Percentiles rank a stretch among this genome's conserved stretches.
phyloP scores from a whole-genome alignment of 495 filamentous ascomycete genomes.

The Neurospora sp. region DNA sequence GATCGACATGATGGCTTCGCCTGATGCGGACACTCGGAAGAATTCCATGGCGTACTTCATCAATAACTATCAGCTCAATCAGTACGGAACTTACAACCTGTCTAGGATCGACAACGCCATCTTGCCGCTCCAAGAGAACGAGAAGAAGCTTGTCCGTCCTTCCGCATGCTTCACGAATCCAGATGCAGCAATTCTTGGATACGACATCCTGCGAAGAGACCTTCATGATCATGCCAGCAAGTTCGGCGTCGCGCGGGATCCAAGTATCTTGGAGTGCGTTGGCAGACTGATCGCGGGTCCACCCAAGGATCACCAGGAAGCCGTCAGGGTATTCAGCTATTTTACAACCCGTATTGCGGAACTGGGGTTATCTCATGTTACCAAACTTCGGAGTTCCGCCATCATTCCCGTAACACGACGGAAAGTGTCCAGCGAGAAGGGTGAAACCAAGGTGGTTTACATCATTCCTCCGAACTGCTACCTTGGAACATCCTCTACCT shows the following conservation, averaged over 20 bases:
- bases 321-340: slow-evolving; percentile 67
- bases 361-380: slow-evolving; percentile 49
- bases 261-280: slow-evolving; percentile 64
- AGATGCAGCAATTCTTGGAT: slow-evolving; percentile 64
- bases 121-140: slow-evolving; percentile 58
- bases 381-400: slow-evolving; percentile 46
- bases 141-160: slow-evolving; percentile 54
- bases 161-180: slow-evolving; percentile 75
- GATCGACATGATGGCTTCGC: slow-evolving; percentile 63
- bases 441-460: slow-evolving; percentile 19
- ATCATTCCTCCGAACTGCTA: slow-evolving; percentile 63
- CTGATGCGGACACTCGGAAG: slow-evolving; percentile 45
- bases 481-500: slow-evolving; percentile 61
- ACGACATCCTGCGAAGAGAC: slow-evolving; percentile 60
- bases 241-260: slow-evolving; percentile 74
- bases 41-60: slow-evolving; percentile 77
- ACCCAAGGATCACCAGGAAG: slow-evolving; percentile 52
- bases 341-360: slow-evolving; percentile 67
- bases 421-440: slow-evolving; percentile 10
- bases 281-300: slow-evolving; percentile 58
- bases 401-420: slow-evolving; percentile 59
- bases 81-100: slow-evolving; percentile 55
- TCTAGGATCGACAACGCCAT: slow-evolving; percentile 49
- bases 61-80: slow-evolving; percentile 62
- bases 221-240: slow-evolving; percentile 66